Evolutionary conservation across 345 rosid genomes (phyloP), one percentile per base, ranked within the genome.

Genomic region (Eucalyptus curtisii): DNA sequence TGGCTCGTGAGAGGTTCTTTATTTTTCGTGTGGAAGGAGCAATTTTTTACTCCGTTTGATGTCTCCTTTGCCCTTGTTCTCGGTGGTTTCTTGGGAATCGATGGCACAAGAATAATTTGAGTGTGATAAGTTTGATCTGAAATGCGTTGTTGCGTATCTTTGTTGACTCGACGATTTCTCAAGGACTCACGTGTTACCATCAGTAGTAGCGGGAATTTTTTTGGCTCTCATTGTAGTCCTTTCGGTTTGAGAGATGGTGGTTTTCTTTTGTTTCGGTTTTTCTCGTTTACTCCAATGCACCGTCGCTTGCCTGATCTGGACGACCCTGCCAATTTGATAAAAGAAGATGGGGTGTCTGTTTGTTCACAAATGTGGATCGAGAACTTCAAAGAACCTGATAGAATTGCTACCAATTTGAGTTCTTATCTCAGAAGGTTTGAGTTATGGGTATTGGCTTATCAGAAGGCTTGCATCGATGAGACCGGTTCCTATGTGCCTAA

Each of bases 321-420:
- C 89, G 98, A 97, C 89, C 98, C 98, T 1, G 52, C 95, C 85
- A 95, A 92, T 93, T 93, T 98, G 66, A 89, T 98, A 90, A 97
- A 94, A 91, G 99, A 98, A 95, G 99, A 98, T 86, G 97, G 99
- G 79, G 99, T 97, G 42, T 95, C 99, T 0, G 94, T 97, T 86
- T 97, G 99, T 92, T 95, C 97, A n/a, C 97, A 95, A 88, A 95
- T 98, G 99, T 96, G 99, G 99, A 92, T 98, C 45, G 99, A 92
- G 88, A 93, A 91, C 88, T 93, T 92, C 87, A 89, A 90, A 25
- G 92, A 91, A 89, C 94, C 93, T 4, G 96, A 94, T 89, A 93
- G 94, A 90, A 89, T 91, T 22, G 93, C 92, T 3, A 91, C 92
- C 80, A 96, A 97, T 91, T 88, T 98, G 91, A 91, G 93, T 68